Conservation (phyloP, 257 asterid species). For the Ligustrum vulgare region DNA sequence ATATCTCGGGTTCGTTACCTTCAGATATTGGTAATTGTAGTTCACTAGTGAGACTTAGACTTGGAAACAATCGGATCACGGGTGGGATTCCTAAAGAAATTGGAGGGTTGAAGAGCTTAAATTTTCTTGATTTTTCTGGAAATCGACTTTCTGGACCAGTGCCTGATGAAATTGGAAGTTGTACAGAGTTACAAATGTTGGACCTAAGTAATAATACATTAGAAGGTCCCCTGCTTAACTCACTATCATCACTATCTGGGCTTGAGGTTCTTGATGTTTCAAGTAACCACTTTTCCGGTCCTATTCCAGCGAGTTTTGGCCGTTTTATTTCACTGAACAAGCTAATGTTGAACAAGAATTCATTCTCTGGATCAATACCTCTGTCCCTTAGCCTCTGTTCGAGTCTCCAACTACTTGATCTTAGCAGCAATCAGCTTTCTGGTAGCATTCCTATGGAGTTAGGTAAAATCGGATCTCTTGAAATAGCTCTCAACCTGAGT, state of each 20-base stretch:
- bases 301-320: constrained; percentile 57
- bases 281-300: constrained; percentile 49
- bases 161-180: constrained; percentile 67
- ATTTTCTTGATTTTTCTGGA: constrained; percentile 66
- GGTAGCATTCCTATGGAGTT: constrained; percentile 59
- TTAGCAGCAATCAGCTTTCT: constrained; percentile 54
- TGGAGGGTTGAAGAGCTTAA: constrained; percentile 47
- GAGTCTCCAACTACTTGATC: constrained; percentile 68
- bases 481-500: constrained; percentile 73
- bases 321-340: constrained; percentile 51
- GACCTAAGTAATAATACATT: constrained; percentile 61
- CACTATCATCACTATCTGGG: constrained; percentile 48
- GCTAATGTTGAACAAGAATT: constrained; percentile 51
- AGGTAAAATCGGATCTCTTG: constrained; percentile 53
- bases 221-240: constrained; percentile 46
- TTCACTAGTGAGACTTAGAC: constrained; percentile 59
- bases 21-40: constrained; percentile 63
- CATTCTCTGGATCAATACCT: constrained; percentile 61
- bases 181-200: constrained; percentile 65
- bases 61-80: constrained; percentile 53
- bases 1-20: constrained; percentile 63
- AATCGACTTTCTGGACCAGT: constrained; percentile 49
- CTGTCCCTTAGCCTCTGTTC: constrained; percentile 51
- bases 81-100: constrained; percentile 66
- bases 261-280: constrained; percentile 68